Percentiles rank a stretch among this genome's conserved stretches.
Conservation (phyloP, 139 green algal genomes). For the Chlamydomonas sp. region DNA sequence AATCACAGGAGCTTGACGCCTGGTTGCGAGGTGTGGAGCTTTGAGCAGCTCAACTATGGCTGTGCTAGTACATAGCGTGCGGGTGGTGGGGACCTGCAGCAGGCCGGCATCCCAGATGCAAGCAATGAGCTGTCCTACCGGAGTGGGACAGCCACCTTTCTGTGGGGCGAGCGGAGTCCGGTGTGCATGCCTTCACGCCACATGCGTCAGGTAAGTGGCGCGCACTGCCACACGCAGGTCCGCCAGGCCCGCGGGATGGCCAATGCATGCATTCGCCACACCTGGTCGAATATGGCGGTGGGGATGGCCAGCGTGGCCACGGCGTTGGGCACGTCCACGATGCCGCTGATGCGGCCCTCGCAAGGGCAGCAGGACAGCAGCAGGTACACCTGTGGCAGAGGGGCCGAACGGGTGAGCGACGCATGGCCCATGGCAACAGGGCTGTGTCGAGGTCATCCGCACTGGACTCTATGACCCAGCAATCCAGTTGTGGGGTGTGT, state of each 20-base stretch:
- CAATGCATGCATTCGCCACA: neutral
- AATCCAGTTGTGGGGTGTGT: neutral
- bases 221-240: neutral
- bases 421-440: too few species aligned
- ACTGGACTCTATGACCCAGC: too few species aligned
- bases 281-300: slow-evolving; percentile 76
- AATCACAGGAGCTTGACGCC: neutral
- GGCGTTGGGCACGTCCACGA: slow-evolving; percentile 83
- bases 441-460: too few species aligned
- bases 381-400: slow-evolving; percentile 73
- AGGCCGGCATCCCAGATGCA: neutral
- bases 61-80: neutral
- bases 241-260: neutral
- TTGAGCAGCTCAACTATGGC: neutral
- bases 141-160: too few species aligned
- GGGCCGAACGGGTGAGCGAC: too few species aligned
- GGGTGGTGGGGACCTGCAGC: neutral
- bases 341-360: slow-evolving; percentile 76
- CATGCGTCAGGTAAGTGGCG: neutral
- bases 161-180: too few species aligned
- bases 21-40: neutral
- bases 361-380: slow-evolving; percentile 84
- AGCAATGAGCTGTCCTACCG: neutral
- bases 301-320: slow-evolving; percentile 55
- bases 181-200: neutral